Base-by-base conservation (phyloP, 352 stramenopile species). In the Globisporangium solare region DNA sequence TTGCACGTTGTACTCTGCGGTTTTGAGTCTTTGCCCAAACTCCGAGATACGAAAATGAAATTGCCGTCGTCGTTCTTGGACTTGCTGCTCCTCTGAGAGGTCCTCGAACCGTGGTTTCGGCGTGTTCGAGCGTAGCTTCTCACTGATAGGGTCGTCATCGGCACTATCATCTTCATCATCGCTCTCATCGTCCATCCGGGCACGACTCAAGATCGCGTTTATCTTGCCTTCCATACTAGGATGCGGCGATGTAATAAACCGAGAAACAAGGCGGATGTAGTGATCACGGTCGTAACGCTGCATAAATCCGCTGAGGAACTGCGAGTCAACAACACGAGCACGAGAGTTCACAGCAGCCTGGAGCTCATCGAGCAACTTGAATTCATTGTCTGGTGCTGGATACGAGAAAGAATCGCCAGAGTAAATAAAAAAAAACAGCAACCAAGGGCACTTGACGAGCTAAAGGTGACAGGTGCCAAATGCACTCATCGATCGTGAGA, bases 231-330 rank as follows among this genome's bases (percentile, higher is more conserved):
- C 63, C 4, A 89, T 42, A 3, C 83, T 54, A 0, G 80, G 83
- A 49, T 89, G 70, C 20, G 73, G 68, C 2, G 61, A 60, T 1
- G 83, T 24, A n/a, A 93, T 89, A 47, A 86, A 87, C 5, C 62
- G 61, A 37, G 83, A 88, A 0, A 93, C 70, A 24, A 88, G 61
- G 1, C 71, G 51, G 42, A 93, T 88, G 47, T 90, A 93, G 49
- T 89, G 68, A 0, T 76, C 61, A 0, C 77, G 61, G 15, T 91
- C 81, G 48, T 92, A 93, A 0, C 83, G 76, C 58, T 93, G 83
- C 70, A 88, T 84, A 50, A 93, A 93, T 0, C 81, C 81, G 49
- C 80, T 93, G 56, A 91, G 65, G 61, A 93, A 90, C 21, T 74
- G 66, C 1, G 83, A 93, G 51, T 93, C 83, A 14, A 93, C 71